A percentile compares a stretch with the other conserved stretches of the same genome.
phyloP scores from a whole-genome alignment of 2,329 filamentous ascomycete species.

The Dendryphion nanum region DNA sequence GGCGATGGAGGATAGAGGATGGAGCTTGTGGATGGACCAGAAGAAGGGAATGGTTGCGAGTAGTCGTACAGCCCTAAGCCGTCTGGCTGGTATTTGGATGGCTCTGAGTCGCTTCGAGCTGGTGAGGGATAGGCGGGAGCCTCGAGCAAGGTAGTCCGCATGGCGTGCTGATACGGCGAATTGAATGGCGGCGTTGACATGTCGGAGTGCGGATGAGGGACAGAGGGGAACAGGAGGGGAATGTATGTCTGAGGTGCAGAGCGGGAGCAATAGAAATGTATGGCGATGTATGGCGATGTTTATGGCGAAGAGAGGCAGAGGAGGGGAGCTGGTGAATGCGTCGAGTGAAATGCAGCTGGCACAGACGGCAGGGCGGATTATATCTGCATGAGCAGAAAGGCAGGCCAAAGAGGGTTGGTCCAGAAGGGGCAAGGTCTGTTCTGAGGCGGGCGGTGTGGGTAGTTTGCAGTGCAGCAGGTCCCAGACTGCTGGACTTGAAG shows the following conservation, averaged over 20 bases:
- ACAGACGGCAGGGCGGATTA: conserved; percentile 11
- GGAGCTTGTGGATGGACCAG: conserved; percentile 9
- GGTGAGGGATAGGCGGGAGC: conserved; percentile 37
- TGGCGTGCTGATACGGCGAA: conserved; percentile 34
- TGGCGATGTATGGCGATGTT: neutral
- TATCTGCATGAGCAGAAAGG: conserved; percentile 15
- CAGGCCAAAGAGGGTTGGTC: conserved; percentile 29
- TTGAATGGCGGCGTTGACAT: conserved; percentile 36
- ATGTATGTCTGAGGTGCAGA: conserved; percentile 4
- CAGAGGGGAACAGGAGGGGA: conserved; percentile 15
- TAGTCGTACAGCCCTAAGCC: conserved; percentile 36
- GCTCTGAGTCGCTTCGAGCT: conserved; percentile 26
- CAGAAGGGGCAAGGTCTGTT: conserved; percentile 15
- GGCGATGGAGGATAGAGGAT: conserved; percentile 34
- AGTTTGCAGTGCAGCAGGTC: conserved; percentile 21
- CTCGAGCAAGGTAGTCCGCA: conserved; percentile 24
- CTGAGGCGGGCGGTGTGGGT: conserved; percentile 16
- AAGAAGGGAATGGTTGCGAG: conserved; percentile 16
- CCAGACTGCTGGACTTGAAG: conserved; percentile 29
- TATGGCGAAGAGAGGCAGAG: conserved; percentile 1
- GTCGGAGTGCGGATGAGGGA: conserved; percentile 25
- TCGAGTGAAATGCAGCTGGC: neutral
- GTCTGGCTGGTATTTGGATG: conserved; percentile 24
- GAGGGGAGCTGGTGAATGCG: conserved; percentile 7
- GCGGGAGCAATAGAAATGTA: conserved; percentile 5